phyloP scores from a whole-genome alignment of 805 yeast genomes.

The Peterozyma xylosa region DNA sequence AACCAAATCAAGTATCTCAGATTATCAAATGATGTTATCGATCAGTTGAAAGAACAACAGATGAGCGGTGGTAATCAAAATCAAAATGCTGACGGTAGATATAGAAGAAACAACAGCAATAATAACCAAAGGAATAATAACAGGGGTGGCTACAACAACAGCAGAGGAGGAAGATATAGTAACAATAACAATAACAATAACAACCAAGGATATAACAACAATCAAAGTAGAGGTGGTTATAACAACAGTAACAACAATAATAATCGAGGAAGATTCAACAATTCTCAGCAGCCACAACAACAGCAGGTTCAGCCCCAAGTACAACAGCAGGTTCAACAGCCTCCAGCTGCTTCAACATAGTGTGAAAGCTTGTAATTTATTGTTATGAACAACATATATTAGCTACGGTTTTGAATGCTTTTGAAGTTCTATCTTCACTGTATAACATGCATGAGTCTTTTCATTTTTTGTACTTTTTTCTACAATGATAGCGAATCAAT shows the following conservation, averaged over 20 bases:
- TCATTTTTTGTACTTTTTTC: neutral
- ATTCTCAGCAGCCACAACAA: neutral
- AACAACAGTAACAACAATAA: slow-evolving; percentile 1
- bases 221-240: slow-evolving; percentile 1
- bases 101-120: slow-evolving; percentile 15
- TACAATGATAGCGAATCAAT: neutral
- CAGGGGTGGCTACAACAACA: slow-evolving; percentile 19
- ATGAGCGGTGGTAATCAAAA: slow-evolving; percentile 35
- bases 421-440: too few species aligned
- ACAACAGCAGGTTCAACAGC: neutral
- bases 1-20: slow-evolving; percentile 73
- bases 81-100: slow-evolving; percentile 18
- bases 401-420: too few species aligned
- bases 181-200: slow-evolving; percentile 9
- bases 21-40: slow-evolving; percentile 71
- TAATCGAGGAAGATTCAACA: neutral
- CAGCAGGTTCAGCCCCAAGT: neutral
- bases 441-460: neutral
- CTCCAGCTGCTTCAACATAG: neutral
- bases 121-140: slow-evolving; percentile 12
- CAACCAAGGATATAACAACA: neutral
- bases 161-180: slow-evolving; percentile 12
- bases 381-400: too few species aligned
- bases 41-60: slow-evolving; percentile 63
- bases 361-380: too few species aligned